Percentiles rank a stretch among this genome's conserved stretches.
phyloP scores from a whole-genome alignment of 768 basidiomycete genomes.

The Galerina sulciceps region DNA sequence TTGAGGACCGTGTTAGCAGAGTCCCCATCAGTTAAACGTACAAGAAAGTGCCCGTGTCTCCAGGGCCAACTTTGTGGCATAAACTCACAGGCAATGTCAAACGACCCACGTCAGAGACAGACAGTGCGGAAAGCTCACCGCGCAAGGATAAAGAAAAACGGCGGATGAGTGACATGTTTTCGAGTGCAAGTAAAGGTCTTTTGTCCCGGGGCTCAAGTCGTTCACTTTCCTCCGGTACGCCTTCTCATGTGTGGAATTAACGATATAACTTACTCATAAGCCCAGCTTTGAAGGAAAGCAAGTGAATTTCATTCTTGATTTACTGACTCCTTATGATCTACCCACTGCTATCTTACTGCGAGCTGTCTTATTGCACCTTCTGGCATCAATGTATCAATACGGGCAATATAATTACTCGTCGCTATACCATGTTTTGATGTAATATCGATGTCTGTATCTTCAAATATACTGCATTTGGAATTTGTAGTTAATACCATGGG shows the following conservation, averaged over 20 bases:
- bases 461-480: no score
- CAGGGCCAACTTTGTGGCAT: constrained; percentile 35
- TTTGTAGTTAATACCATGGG: no score
- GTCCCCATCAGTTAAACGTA: background rate
- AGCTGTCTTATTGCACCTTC: no score
- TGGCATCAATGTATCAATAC: no score
- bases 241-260: background rate
- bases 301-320: background rate
- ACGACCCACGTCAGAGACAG: constrained; percentile 17
- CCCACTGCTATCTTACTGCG: no score
- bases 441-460: no score
- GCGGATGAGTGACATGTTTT: constrained; percentile 21
- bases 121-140: constrained; percentile 3
- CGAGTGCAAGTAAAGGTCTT: constrained; percentile 21
- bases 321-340: no score
- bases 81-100: constrained; percentile 38
- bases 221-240: constrained; percentile 9
- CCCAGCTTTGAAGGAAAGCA: constrained; percentile 3
- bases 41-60: background rate
- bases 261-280: background rate
- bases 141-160: constrained; percentile 21
- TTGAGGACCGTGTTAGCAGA: background rate
- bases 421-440: no score
- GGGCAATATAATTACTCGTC: no score
- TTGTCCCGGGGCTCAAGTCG: constrained; percentile 19